Conservation (phyloP, 2,329 filamentous ascomycete species). For the Aspergillus ochraceoroseus region DNA sequence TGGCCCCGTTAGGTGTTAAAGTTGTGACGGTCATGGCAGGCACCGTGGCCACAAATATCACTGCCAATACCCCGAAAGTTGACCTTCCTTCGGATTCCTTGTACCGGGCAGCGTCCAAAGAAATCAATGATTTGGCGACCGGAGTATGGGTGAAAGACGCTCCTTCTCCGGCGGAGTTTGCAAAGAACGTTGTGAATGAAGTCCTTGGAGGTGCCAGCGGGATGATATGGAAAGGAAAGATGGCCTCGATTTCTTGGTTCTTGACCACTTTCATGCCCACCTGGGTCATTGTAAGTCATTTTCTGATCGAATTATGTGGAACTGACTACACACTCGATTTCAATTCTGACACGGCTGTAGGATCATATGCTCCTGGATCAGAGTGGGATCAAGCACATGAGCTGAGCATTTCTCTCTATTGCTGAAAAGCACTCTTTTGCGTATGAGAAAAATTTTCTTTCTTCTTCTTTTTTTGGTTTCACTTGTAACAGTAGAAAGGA, state of each 20-base stretch:
- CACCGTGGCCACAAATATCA: conserved; percentile 19
- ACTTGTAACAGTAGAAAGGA: too few relatives aligned
- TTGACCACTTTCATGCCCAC: conserved; percentile 10
- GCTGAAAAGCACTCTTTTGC: too few relatives aligned
- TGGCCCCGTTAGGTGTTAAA: conserved; percentile 24
- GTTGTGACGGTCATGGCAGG: conserved; percentile 23
- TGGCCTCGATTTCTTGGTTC: conserved; percentile 14
- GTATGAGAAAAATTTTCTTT: too few relatives aligned
- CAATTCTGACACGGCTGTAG: too few relatives aligned
- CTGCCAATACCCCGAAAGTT: conserved; percentile 8
- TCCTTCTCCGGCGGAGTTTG: conserved; percentile 15
- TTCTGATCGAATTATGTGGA: too few relatives aligned
- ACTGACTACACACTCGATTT: too few relatives aligned
- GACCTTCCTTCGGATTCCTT: conserved; percentile 18
- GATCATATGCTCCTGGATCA: too few relatives aligned
- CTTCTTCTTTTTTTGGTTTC: too few relatives aligned
- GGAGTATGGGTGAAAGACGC: conserved; percentile 1
- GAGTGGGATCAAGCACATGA: too few relatives aligned
- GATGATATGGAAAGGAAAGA: conserved; percentile 20
- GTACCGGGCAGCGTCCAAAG: conserved; percentile 16
- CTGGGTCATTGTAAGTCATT: conserved; percentile 19
- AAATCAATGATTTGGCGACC: conserved; percentile 5
- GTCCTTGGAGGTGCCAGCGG: conserved; percentile 22
- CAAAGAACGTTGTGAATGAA: conserved; percentile 22
- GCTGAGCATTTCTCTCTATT: too few relatives aligned